Evolutionary conservation across 495 filamentous ascomycete species (phyloP).

Genomic region (Penicillium dipodomyicola): DNA sequence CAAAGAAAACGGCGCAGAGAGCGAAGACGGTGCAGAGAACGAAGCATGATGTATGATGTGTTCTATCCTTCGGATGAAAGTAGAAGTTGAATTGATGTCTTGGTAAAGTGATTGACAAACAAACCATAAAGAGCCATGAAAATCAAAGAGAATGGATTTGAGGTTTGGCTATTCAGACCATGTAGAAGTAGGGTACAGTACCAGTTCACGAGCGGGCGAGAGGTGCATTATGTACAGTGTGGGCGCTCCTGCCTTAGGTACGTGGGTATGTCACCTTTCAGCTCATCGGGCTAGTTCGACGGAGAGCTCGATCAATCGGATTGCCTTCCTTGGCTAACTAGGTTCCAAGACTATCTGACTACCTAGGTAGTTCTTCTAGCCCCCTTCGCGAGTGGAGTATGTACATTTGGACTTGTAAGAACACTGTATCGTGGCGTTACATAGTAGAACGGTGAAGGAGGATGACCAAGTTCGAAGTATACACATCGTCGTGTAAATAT

Average conservation of each 20-base stretch:
- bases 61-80: background rate
- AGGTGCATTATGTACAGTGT: background rate
- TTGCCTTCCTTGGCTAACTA: background rate
- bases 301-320: background rate
- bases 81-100: background rate
- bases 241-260: background rate
- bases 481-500: background rate
- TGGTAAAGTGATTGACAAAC: background rate
- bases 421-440: background rate
- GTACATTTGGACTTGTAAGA: background rate
- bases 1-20: conserved; percentile 22
- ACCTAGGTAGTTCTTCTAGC: background rate
- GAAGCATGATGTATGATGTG: conserved; percentile 9
- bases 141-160: background rate
- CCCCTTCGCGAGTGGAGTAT: background rate
- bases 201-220: background rate
- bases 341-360: background rate
- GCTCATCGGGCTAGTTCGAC: background rate
- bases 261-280: background rate
- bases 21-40: conserved; percentile 15
- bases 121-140: background rate
- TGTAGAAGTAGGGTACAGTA: background rate
- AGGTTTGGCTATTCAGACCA: background rate
- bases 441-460: background rate
- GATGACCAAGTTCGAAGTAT: background rate